These are phyloP conservation scores for Pisolithus microcarpus DNA, from an alignment of 768 basidiomycete species.

Conservation along the genomic window DNA sequence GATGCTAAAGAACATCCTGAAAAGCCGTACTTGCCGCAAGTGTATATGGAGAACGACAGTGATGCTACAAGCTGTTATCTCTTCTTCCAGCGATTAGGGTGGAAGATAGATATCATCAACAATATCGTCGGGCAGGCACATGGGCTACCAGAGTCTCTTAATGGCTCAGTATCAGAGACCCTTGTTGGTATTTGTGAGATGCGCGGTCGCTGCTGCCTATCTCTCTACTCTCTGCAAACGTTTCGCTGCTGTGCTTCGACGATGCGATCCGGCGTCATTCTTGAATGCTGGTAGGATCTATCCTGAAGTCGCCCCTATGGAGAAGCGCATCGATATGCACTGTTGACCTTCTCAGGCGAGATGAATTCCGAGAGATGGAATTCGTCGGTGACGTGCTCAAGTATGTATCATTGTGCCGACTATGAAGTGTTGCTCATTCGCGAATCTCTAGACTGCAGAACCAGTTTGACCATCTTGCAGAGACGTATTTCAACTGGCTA, in stretches of 20 bases:
- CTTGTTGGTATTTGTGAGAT: constrained; percentile 96
- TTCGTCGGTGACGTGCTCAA: constrained; percentile 86
- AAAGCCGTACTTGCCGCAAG: constrained; percentile 84
- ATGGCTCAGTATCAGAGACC: constrained; percentile 71
- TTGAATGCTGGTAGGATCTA: constrained; percentile 76
- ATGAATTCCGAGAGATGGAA: constrained; percentile 91
- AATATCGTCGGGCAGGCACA: constrained; percentile 76
- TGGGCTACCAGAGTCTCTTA: constrained; percentile 78
- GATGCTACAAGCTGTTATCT: constrained; percentile 86
- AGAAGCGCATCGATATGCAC: constrained; percentile 89
- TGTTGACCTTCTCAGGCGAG: constrained; percentile 73
- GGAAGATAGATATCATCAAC: constrained; percentile 85
- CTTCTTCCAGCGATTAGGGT: constrained; percentile 85
- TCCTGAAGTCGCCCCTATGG: constrained; percentile 79
- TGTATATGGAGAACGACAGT: constrained; percentile 83
- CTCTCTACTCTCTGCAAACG: constrained; percentile 83
- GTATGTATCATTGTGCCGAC: constrained; percentile 42
- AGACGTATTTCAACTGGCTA: constrained; percentile 78
- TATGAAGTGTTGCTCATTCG: neutral
- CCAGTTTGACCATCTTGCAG: constrained; percentile 88
- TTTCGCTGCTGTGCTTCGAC: constrained; percentile 76
- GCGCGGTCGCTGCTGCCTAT: constrained; percentile 64
- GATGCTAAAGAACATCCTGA: constrained; percentile 1
- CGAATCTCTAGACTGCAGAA: constrained; percentile 65
- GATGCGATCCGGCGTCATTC: constrained; percentile 81